Percentiles rank a stretch among this genome's conserved stretches.
phyloP scores from a whole-genome alignment of 805 yeast species.

The Huiozyma naganishii region DNA sequence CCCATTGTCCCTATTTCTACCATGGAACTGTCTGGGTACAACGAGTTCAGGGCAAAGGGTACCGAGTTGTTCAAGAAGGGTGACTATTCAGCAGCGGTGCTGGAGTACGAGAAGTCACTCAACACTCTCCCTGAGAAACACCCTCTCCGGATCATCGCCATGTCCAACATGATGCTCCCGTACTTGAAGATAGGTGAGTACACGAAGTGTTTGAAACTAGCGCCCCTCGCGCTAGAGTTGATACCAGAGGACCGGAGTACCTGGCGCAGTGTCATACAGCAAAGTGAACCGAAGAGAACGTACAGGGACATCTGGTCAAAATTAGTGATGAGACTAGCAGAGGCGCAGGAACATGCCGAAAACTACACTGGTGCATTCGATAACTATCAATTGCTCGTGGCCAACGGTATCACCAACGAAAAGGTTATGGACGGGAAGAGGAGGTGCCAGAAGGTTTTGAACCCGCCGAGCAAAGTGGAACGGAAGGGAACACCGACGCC shows the following conservation, averaged over 20 bases:
- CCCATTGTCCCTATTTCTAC: slow-evolving; percentile 14
- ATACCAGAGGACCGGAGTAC: slow-evolving; percentile 26
- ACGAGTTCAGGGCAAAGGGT: slow-evolving; percentile 45
- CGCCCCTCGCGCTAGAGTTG: slow-evolving; percentile 23
- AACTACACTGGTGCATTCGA: slow-evolving; percentile 51
- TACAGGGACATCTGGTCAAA: slow-evolving; percentile 62
- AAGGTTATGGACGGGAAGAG: slow-evolving; percentile 69
- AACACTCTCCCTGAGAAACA: slow-evolving; percentile 53
- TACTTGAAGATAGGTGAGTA: slow-evolving; percentile 61
- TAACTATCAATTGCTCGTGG: slow-evolving; percentile 51
- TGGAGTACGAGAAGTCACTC: slow-evolving; percentile 46
- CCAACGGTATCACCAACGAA: slow-evolving; percentile 55
- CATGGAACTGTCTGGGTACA: slow-evolving; percentile 29
- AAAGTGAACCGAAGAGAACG: slow-evolving; percentile 15
- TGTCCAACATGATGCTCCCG: slow-evolving; percentile 67
- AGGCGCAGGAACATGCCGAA: slow-evolving; percentile 74
- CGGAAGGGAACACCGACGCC: slow-evolving; percentile 28
- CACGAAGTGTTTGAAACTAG: slow-evolving; percentile 24
- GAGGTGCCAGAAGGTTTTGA: slow-evolving; percentile 56
- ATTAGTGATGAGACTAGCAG: slow-evolving; percentile 62
- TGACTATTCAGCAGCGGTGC: slow-evolving; percentile 59
- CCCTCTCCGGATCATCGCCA: slow-evolving; percentile 52
- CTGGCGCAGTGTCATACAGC: slow-evolving; percentile 37
- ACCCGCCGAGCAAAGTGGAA: slow-evolving; percentile 32
- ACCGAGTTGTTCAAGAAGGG: slow-evolving; percentile 65